Evolutionary conservation across 176 grass and related monocot genomes (phyloP).

Genomic region (Oryza officinalis): DNA sequence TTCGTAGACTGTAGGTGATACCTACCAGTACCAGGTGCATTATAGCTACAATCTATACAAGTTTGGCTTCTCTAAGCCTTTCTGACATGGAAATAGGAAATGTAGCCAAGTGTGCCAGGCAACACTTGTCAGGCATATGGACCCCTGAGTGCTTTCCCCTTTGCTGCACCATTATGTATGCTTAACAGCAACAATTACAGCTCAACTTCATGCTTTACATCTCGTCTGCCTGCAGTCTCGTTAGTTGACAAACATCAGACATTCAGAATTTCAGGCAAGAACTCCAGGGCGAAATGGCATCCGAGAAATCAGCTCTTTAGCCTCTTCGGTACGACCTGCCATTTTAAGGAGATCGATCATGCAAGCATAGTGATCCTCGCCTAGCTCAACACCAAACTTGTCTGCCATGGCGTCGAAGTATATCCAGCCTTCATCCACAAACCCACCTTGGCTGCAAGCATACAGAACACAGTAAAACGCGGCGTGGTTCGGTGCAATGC

Average conservation of each 20-base stretch:
- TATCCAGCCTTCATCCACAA: constrained; percentile 55
- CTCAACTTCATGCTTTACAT: constrained; percentile 18
- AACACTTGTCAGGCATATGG: background rate
- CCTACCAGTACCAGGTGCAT: background rate
- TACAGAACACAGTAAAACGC: constrained; percentile 52
- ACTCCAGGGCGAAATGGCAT: constrained; percentile 51
- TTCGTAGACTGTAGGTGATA: background rate
- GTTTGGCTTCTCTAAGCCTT: background rate
- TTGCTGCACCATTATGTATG: constrained; percentile 24
- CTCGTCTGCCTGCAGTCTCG: constrained; percentile 46
- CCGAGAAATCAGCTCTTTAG: constrained; percentile 50
- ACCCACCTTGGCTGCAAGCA: constrained; percentile 63
- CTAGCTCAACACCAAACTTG: constrained; percentile 41
- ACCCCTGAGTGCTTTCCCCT: constrained; percentile 49
- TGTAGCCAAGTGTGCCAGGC: background rate
- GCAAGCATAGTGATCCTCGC: constrained; percentile 68
- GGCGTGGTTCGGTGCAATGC: constrained; percentile 38
- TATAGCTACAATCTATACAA: background rate
- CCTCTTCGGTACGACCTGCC: constrained; percentile 50
- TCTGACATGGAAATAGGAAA: background rate
- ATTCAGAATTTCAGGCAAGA: constrained; percentile 31
- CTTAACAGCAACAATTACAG: constrained; percentile 33
- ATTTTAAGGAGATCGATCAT: constrained; percentile 71
- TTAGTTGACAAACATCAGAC: constrained; percentile 43
- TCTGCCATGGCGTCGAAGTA: constrained; percentile 53